Base-by-base conservation (phyloP, 352 stramenopile genomes). In the Phytophthora hybrid region DNA sequence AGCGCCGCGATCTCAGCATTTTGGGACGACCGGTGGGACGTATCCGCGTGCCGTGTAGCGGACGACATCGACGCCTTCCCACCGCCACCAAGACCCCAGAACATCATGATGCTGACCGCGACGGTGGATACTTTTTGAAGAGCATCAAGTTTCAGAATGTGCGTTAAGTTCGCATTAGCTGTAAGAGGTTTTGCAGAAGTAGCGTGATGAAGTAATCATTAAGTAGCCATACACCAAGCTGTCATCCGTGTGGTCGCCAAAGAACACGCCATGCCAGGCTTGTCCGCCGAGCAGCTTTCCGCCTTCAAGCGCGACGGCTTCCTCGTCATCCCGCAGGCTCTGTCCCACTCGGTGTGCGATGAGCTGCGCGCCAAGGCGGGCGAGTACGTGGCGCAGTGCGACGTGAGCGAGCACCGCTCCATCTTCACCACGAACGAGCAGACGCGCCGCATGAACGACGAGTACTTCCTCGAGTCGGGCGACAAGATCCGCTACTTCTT, bases 401-500 rank as follows among this genome's bases (percentile, higher is more conserved):
- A 93, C 64, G 66, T 91, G 61, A 83, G 76, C 51, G 66, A 80
- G 71, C 83, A 93, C 62, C 83, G 86, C 56, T 94, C 86, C 14
- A 92, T 94, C 73, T 96, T 94, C 76, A 94, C 86, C 47, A 94
- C 89, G 54, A 92, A 92, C 73, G 82, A 96, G 46, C 88, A 94
- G 68, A 85, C 87, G 61, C 87, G 88, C 19, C 83, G 84, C 62
- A 93, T 93, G 74, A 95, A 91, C 61, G 90, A 97, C 59, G 84
- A 95, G 73, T 98, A 99, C 73, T 99, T 99, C 82, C 83, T 99
- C 44, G 87, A 96, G 51, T 98, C 87, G 49, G 93, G 93, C 10
- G 85, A 97, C 65, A 88, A 93, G 61, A 93, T 98, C 69, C 92
- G 94, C 69, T 99, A 94, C 78, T 99, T 99, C 85, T 97, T 97